Conservation (phyloP, 106 monocot species). For the Narthecium ossifragum region DNA sequence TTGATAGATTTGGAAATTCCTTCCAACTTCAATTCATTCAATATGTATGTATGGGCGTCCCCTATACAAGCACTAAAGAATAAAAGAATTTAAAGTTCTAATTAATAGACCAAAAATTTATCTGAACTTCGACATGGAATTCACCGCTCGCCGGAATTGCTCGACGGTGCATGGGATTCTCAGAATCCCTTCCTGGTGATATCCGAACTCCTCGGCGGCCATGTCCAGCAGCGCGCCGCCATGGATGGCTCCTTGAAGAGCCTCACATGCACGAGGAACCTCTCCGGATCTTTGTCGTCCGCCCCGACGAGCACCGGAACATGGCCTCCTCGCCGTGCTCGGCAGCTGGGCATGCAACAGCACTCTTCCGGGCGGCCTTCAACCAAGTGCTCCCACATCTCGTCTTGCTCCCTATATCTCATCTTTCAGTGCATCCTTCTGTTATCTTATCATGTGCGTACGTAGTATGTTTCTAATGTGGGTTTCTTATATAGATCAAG, state of each 20-base stretch:
- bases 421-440: not conserved
- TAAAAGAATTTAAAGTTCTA: not conserved
- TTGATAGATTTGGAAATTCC: no score
- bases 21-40: no score
- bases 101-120: no score
- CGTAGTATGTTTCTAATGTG: no score
- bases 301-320: constrained; percentile 20
- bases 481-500: no score
- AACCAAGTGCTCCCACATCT: no score
- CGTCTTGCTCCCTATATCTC: no score
- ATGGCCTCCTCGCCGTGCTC: constrained; percentile 9
- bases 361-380: no score
- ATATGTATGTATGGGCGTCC: no score
- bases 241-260: constrained; percentile 19
- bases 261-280: constrained; percentile 12
- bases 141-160: constrained; percentile 4
- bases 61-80: not conserved
- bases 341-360: no score
- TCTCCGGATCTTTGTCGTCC: constrained; percentile 14
- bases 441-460: no score
- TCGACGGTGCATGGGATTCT: constrained; percentile 21
- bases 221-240: constrained; percentile 16
- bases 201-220: constrained; percentile 29
- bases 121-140: not conserved
- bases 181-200: constrained; percentile 26